These are phyloP conservation scores for Neoboletus subvelutipes DNA, from an alignment of 768 basidiomycete genomes.

Conservation along the genomic window DNA sequence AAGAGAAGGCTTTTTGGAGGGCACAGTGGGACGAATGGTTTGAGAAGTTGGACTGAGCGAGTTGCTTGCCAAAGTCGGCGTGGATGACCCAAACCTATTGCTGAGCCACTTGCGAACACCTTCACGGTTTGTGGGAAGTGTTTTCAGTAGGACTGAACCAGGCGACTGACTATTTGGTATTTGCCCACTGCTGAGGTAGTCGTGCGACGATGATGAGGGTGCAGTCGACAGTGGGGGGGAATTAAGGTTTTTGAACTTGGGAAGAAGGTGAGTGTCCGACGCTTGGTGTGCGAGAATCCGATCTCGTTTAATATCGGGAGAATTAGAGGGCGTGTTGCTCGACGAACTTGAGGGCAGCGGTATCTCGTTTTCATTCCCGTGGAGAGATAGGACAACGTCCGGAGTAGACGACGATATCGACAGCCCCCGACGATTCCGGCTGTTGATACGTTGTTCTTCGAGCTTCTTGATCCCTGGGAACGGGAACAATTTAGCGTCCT, in stretches of 20 bases:
- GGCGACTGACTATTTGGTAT: slow-evolving; percentile 33
- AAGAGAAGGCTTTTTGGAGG: slow-evolving; percentile 62
- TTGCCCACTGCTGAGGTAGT: slow-evolving; percentile 44
- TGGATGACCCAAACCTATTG: slow-evolving; percentile 50
- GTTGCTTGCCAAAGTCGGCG: slow-evolving; percentile 39
- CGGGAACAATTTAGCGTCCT: slow-evolving; percentile 75
- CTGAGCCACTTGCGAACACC: slow-evolving; percentile 82
- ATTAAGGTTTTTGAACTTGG: slow-evolving; percentile 46
- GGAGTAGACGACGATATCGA: slow-evolving; percentile 49
- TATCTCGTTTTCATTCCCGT: slow-evolving; percentile 43
- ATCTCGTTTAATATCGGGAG: slow-evolving; percentile 54
- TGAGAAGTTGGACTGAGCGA: slow-evolving; percentile 33
- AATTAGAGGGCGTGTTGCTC: slow-evolving; percentile 48
- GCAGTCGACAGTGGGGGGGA: slow-evolving; percentile 42
- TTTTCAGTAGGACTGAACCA: slow-evolving; percentile 36
- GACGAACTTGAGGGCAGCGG: slow-evolving; percentile 49
- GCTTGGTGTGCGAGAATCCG: slow-evolving; percentile 65
- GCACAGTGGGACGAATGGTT: slow-evolving; percentile 37
- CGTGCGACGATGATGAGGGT: slow-evolving; percentile 50
- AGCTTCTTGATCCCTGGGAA: slow-evolving; percentile 85
- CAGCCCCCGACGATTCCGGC: slow-evolving; percentile 53
- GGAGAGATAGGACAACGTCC: slow-evolving; percentile 44
- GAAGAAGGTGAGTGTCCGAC: slow-evolving; percentile 64
- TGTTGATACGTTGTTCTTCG: slow-evolving; percentile 62
- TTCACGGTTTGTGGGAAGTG: slow-evolving; percentile 70